phyloP scores from a whole-genome alignment of 306 rosid genomes.

The Begonia fuchsioides region DNA sequence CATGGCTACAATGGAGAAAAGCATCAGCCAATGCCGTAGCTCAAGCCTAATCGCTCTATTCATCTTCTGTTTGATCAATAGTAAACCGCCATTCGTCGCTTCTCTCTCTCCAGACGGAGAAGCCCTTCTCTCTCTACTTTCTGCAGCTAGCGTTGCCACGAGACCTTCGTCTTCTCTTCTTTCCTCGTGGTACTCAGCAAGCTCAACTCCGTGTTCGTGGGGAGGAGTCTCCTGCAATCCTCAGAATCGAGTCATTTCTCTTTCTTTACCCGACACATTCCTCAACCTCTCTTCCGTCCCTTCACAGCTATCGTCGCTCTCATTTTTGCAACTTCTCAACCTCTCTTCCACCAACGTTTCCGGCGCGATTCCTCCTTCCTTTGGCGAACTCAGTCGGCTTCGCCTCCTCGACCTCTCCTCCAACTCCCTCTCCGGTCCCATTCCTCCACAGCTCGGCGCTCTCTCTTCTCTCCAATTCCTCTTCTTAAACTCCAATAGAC shows the following conservation, averaged over 20 bases:
- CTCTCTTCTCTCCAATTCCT: slow-evolving; percentile 67
- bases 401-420: slow-evolving; percentile 79
- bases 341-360: slow-evolving; percentile 84
- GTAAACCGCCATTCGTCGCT: slow-evolving; percentile 14
- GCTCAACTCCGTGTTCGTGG: slow-evolving; percentile 87
- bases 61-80: slow-evolving; percentile 18
- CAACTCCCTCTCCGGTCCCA: slow-evolving; percentile 51
- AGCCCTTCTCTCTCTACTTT: slow-evolving; percentile 66
- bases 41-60: neutral
- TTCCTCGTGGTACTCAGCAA: slow-evolving; percentile 76
- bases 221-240: slow-evolving; percentile 75
- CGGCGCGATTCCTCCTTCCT: slow-evolving; percentile 64
- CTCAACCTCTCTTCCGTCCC: slow-evolving; percentile 69
- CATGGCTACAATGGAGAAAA: slow-evolving; percentile 26
- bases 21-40: neutral
- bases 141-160: slow-evolving; percentile 24
- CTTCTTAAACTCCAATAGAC: slow-evolving; percentile 57
- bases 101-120: slow-evolving; percentile 77
- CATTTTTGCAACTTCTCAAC: slow-evolving; percentile 79
- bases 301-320: slow-evolving; percentile 52
- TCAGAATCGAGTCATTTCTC: slow-evolving; percentile 69
- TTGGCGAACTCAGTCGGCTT: slow-evolving; percentile 59
- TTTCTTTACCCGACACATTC: slow-evolving; percentile 61
- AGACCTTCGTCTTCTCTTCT: slow-evolving; percentile 44
- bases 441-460: slow-evolving; percentile 56